Evolutionary conservation across 2,329 filamentous ascomycete genomes (phyloP).

Genomic region (Phialophora chinensis): DNA sequence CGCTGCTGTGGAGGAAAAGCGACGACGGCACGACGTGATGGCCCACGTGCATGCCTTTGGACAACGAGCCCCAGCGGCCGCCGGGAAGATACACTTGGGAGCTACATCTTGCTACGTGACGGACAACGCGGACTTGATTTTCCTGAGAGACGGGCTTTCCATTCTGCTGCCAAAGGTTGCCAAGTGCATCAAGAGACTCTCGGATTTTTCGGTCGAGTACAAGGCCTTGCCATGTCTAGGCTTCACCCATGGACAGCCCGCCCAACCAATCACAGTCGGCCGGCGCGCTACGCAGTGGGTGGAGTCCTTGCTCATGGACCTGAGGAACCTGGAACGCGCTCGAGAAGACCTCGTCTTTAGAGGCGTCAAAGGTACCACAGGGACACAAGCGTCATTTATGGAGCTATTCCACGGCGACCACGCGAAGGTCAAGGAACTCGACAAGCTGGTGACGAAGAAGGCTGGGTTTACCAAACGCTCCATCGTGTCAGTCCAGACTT

Average conservation of each 20-base stretch:
- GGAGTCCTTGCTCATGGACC: constrained; percentile 76
- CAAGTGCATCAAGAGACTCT: constrained; percentile 76
- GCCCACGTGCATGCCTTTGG: constrained; percentile 77
- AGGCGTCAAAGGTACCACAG: constrained; percentile 74
- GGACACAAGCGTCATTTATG: constrained; percentile 79
- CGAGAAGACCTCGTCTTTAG: constrained; percentile 75
- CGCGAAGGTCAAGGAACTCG: constrained; percentile 65
- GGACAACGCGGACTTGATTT: constrained; percentile 76
- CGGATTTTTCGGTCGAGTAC: constrained; percentile 73
- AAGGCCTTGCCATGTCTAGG: constrained; percentile 75
- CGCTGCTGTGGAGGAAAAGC: constrained; percentile 77
- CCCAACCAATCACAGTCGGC: constrained; percentile 70
- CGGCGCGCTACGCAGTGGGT: constrained; percentile 75
- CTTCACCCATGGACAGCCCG: constrained; percentile 71
- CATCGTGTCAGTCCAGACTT: constrained; percentile 73
- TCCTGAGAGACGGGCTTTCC: constrained; percentile 75
- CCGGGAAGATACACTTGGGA: constrained; percentile 81
- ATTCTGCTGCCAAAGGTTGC: constrained; percentile 79
- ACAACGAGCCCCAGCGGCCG: constrained; percentile 73
- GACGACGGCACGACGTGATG: constrained; percentile 69
- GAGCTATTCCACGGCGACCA: constrained; percentile 68
- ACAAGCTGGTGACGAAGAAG: constrained; percentile 69
- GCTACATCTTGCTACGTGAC: constrained; percentile 67
- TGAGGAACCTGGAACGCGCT: constrained; percentile 73
- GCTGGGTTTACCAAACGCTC: constrained; percentile 62